Conservation (phyloP, 2,329 filamentous ascomycete species). For the Hypoxylon sp. region DNA sequence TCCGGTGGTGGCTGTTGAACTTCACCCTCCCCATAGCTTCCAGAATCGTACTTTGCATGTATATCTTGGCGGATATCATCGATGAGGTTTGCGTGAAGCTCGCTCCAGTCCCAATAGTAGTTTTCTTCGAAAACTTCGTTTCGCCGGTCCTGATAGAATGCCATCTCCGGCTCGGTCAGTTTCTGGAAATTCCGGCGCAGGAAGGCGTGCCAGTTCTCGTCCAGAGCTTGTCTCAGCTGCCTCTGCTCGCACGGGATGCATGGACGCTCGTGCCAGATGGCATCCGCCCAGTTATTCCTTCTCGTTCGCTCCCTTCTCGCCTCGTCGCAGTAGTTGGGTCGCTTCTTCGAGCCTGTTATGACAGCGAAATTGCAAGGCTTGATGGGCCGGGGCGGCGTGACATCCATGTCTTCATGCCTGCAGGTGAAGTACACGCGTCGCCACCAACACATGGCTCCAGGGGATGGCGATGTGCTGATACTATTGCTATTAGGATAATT, state of each 20-base stretch:
- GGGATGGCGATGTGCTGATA: neutral
- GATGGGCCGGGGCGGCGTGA: slow-evolving; percentile 14
- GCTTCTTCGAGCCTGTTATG: neutral
- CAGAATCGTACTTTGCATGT: neutral
- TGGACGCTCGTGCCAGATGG: slow-evolving; percentile 1
- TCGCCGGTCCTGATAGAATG: neutral
- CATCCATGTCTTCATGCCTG: slow-evolving; percentile 17
- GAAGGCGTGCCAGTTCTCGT: slow-evolving; percentile 11
- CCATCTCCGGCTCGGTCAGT: neutral
- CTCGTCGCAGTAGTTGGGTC: neutral
- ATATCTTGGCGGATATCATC: neutral
- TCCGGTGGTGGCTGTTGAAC: neutral
- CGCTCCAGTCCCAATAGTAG: slow-evolving; percentile 10
- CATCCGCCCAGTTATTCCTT: neutral
- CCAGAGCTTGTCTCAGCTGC: neutral
- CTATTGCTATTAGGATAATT: neutral
- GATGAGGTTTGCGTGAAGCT: neutral
- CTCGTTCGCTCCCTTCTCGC: neutral
- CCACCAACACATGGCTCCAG: slow-evolving; percentile 13
- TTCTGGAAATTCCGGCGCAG: neutral
- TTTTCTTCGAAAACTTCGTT: slow-evolving; percentile 2
- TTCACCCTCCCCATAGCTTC: neutral
- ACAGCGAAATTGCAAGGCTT: slow-evolving; percentile 7
- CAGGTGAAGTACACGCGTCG: slow-evolving; percentile 24
- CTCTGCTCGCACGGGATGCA: slow-evolving; percentile 13